Conservation (phyloP, 352 stramenopile genomes). For the Achlya hypogyna region DNA sequence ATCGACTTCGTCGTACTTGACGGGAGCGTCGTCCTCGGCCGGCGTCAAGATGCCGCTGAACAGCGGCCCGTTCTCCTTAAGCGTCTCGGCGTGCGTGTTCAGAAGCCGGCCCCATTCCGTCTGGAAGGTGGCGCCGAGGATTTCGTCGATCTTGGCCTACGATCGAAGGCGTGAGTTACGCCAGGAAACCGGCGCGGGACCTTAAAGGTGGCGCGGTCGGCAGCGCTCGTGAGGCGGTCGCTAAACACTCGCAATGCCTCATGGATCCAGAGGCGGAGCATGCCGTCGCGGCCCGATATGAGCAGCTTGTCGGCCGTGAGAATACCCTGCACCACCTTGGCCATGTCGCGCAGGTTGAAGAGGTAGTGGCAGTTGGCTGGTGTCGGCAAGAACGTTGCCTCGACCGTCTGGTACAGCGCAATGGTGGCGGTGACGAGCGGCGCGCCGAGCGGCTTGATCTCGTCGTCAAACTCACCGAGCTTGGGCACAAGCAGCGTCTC, state of each 20-base stretch:
- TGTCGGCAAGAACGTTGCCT: slow-evolving; percentile 81
- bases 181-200: slow-evolving; percentile 14
- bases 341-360: slow-evolving; percentile 86
- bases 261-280: slow-evolving; percentile 85
- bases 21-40: slow-evolving; percentile 26
- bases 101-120: slow-evolving; percentile 67
- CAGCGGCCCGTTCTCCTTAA: slow-evolving; percentile 71
- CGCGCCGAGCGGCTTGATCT: slow-evolving; percentile 73
- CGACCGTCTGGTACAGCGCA: slow-evolving; percentile 75
- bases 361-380: slow-evolving; percentile 85
- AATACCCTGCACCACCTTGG: slow-evolving; percentile 80
- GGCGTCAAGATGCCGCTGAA: slow-evolving; percentile 75
- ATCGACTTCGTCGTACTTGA: slow-evolving; percentile 66
- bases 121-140: slow-evolving; percentile 66
- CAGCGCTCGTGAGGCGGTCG: slow-evolving; percentile 81
- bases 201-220: slow-evolving; percentile 87
- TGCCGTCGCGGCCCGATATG: slow-evolving; percentile 53
- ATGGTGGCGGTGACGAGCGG: slow-evolving; percentile 75
- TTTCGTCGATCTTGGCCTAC: slow-evolving; percentile 57
- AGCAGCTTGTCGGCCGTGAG: slow-evolving; percentile 66
- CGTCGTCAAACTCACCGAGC: slow-evolving; percentile 78
- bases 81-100: slow-evolving; percentile 38
- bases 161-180: no score
- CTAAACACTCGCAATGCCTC: slow-evolving; percentile 85
- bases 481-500: slow-evolving; percentile 84